Percentiles rank a stretch among this genome's conserved stretches.
Evolutionary conservation across 495 filamentous ascomycete species (phyloP).

Genomic region (Zalerion maritima): DNA sequence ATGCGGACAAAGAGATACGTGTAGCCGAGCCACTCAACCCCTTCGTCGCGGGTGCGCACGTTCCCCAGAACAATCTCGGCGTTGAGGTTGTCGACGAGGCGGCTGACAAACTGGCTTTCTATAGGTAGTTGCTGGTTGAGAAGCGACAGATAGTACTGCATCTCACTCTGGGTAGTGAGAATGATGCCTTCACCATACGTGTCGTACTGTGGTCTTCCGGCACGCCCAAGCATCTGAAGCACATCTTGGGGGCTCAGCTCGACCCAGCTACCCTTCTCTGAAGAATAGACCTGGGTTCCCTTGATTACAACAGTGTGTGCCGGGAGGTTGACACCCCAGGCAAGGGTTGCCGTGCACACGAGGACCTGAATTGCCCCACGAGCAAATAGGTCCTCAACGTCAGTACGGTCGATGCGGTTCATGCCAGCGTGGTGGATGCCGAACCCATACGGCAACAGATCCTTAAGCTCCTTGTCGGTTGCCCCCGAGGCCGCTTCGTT

Average conservation of each 20-base stretch:
- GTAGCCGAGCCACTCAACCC: constrained; percentile 96
- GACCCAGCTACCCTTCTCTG: constrained; percentile 97
- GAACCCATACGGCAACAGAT: constrained; percentile 89
- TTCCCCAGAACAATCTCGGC: constrained; percentile 94
- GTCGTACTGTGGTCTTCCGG: constrained; percentile 91
- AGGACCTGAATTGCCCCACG: constrained; percentile 87
- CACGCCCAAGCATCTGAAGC: constrained; percentile 95
- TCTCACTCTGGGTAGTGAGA: constrained; percentile 86
- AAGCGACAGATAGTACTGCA: constrained; percentile 92
- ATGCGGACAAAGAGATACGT: constrained; percentile 97
- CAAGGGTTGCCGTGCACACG: constrained; percentile 89
- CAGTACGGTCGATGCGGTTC: constrained; percentile 80
- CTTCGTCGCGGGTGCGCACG: constrained; percentile 83
- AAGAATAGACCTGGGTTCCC: constrained; percentile 93
- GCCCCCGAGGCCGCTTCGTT: constrained; percentile 72
- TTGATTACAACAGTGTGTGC: constrained; percentile 96
- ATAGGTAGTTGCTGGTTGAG: constrained; percentile 97
- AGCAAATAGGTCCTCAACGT: constrained; percentile 87
- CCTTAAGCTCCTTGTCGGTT: constrained; percentile 78
- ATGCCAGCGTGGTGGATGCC: constrained; percentile 98
- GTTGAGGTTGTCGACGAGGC: constrained; percentile 91
- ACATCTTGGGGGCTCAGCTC: constrained; percentile 96
- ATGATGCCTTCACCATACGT: constrained; percentile 98
- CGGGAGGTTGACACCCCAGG: constrained; percentile 91
- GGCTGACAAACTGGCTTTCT: constrained; percentile 88